Conservation (phyloP, 169 alveolate species). For the Plasmodium vinckei region DNA sequence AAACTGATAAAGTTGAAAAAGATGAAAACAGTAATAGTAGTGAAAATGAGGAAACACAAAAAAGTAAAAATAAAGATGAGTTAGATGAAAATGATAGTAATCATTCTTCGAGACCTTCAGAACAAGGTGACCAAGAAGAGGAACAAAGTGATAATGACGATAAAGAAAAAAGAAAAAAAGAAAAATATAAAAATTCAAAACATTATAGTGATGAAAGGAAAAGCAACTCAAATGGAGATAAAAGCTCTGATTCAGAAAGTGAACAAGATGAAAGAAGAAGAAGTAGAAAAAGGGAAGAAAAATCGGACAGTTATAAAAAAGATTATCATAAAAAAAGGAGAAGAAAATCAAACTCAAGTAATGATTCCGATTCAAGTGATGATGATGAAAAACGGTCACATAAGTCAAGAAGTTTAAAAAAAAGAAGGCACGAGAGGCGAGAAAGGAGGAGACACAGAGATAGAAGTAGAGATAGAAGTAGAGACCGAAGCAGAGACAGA, state of each 20-base stretch:
- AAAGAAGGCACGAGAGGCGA: neutral
- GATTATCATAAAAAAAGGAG: neutral
- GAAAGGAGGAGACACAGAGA: slow-evolving; percentile 10
- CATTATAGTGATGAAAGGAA: neutral
- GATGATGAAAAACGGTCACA: slow-evolving; percentile 18
- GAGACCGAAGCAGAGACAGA: slow-evolving; percentile 11
- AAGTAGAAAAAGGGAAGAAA: neutral
- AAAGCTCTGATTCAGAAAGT: neutral
- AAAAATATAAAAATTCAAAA: neutral
- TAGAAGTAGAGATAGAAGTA: neutral
- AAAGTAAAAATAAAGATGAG: neutral
- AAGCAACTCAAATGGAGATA: neutral
- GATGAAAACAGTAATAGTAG: slow-evolving; percentile 1
- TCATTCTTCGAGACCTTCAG: neutral
- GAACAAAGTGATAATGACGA: too few relatives aligned
- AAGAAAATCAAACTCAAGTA: slow-evolving; percentile 12
- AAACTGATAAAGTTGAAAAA: neutral
- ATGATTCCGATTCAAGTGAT: slow-evolving; percentile 32
- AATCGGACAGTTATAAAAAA: neutral
- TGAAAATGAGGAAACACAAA: neutral
- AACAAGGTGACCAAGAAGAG: neutral
- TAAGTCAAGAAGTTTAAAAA: slow-evolving; percentile 34
- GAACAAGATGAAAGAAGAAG: neutral
- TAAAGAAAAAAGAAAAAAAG: too few relatives aligned
- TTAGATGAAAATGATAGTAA: neutral